phyloP scores from a whole-genome alignment of 2,329 filamentous ascomycete species.

The Sarocladium kiliense region DNA sequence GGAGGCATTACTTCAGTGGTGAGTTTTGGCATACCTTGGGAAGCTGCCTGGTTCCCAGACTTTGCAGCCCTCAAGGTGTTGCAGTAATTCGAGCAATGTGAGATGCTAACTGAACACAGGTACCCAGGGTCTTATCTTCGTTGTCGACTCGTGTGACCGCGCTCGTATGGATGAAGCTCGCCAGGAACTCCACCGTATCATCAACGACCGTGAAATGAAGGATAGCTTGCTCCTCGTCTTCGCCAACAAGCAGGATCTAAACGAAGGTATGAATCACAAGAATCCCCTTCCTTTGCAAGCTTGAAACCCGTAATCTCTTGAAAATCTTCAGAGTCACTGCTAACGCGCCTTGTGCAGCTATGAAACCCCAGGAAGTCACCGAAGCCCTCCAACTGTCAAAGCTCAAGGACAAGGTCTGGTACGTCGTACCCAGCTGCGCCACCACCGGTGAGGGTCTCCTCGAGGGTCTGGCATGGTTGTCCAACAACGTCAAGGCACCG shows the following conservation, averaged over 20 bases:
- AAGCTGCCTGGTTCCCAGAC: no score
- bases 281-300: no score
- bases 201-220: conserved; percentile 97
- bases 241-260: conserved; percentile 97
- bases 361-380: conserved; percentile 76
- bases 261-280: conserved; percentile 70
- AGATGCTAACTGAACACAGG: conserved; percentile 42
- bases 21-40: conserved; percentile 24
- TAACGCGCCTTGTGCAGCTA: conserved; percentile 42
- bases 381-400: conserved; percentile 70
- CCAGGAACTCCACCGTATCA: conserved; percentile 92
- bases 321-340: not conserved
- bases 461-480: conserved; percentile 78
- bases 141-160: conserved; percentile 92
- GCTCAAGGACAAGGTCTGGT: conserved; percentile 80
- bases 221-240: conserved; percentile 92
- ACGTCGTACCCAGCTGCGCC: conserved; percentile 77
- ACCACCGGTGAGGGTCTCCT: conserved; percentile 76
- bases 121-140: conserved; percentile 97
- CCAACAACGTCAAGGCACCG: conserved; percentile 73
- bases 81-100: no score
- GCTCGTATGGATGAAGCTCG: conserved; percentile 88
- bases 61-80: no score
- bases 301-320: no score
- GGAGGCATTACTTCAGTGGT: conserved; percentile 95